Evolutionary conservation across 2,329 filamentous ascomycete species (phyloP), one percentile per base, ranked within the genome.

Genomic region (Aureobasidium sp.): DNA sequence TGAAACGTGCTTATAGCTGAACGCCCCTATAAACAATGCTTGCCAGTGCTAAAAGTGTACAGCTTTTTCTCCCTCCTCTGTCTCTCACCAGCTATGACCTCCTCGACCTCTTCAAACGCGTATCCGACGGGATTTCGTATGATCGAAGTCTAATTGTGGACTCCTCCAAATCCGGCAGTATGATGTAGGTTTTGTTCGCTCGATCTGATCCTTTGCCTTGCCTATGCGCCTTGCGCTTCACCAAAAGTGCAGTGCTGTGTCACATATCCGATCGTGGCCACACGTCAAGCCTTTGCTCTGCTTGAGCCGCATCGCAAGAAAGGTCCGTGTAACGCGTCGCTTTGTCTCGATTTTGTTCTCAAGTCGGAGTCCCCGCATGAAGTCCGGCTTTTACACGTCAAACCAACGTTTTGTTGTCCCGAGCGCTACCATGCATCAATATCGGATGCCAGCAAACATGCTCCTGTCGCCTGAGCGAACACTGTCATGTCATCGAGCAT

Each of bases 281-380:
- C 52, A 41, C 41, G 26, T 44, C 52, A 56, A 56, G 39, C 37
- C 37, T 56, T 23, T 34, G 37, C 10, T 46, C 8, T 46, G 27
- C 26, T 12, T 46, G 53, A 57, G 53, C 53, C 53, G 53, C 53
- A 57, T 26, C 53, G 17, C 53, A 27, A 57, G 39, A 57, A 57
- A 57, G 39, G 55, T 34, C 42, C 42, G 55, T 48, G 42, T 37
- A 27, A 23, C 42, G 20, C 42, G 55, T 20, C 15, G 5, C 55
- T 32, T n/a, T 58, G 39, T 46, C 39, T 56, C 13, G 26, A 44
- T 44, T 56, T 26, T 1, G n/a, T 41, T 27, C 15, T 5, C 4
- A 37, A 8, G 34, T 37, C 57, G 57, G 57, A 60, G 34, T 51
- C 57, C 57, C 57, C 57, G 36, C 57, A 60, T 34, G 27, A 59